phyloP scores from a whole-genome alignment of 1,284 basidiomycete genomes.

The Malassezia obtusa region DNA sequence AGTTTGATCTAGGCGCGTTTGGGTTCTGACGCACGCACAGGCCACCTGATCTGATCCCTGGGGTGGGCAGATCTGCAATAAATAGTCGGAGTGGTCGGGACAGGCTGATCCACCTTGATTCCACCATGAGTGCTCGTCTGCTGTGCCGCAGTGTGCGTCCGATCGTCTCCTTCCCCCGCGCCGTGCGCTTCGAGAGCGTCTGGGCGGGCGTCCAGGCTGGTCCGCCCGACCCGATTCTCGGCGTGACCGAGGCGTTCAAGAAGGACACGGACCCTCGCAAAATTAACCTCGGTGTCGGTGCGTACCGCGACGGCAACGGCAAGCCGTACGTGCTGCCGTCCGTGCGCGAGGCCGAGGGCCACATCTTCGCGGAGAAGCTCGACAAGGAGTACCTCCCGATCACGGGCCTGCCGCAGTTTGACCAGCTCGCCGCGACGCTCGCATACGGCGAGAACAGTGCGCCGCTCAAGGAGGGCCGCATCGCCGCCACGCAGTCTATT shows the following conservation, averaged over 20 bases:
- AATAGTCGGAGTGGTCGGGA: neutral
- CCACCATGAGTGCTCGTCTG: conserved; percentile 1
- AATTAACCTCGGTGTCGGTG: conserved; percentile 68
- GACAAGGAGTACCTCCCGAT: conserved; percentile 99
- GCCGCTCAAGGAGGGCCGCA: conserved; percentile 63
- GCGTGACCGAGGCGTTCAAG: conserved; percentile 81
- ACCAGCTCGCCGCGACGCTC: conserved; percentile 75
- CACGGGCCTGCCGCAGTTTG: conserved; percentile 79
- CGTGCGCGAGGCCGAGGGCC: conserved; percentile 74
- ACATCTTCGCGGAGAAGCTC: conserved; percentile 59
- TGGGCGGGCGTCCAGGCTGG: conserved; percentile 78
- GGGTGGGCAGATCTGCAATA: neutral
- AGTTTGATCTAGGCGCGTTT: conserved; percentile 18
- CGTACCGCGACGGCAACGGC: conserved; percentile 50
- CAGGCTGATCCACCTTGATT: neutral
- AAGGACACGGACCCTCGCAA: conserved; percentile 69
- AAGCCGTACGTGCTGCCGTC: conserved; percentile 51
- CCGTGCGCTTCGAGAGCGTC: conserved; percentile 55
- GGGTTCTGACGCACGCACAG: conserved; percentile 12
- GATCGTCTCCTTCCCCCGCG: neutral
- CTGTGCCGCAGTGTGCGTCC: conserved; percentile 1
- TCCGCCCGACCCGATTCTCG: conserved; percentile 86
- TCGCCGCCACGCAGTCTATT: conserved; percentile 83
- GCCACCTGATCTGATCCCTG: neutral
- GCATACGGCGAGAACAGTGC: conserved; percentile 70